Evolutionary conservation across 148 eudicot species (phyloP).

Genomic region (Beta vulgaris): DNA sequence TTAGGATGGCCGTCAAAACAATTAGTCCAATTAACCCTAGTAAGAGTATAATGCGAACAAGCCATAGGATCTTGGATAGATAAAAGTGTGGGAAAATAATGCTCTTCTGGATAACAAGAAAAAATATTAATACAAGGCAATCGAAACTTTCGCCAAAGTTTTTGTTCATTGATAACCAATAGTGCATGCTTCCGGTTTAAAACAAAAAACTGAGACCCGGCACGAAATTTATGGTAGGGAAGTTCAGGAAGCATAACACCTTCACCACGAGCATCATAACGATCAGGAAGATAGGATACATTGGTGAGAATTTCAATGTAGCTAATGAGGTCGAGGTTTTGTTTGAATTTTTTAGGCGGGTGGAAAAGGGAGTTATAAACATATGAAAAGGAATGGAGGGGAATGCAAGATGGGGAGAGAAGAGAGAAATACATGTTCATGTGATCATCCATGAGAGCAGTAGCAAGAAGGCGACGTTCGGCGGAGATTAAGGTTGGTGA

Average conservation of each 20-base stretch:
- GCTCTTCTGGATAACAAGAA: constrained; percentile 89
- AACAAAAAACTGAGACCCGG: constrained; percentile 78
- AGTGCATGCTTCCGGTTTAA: constrained; percentile 55
- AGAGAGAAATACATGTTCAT: constrained; percentile 59
- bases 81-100: constrained; percentile 73
- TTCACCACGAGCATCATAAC: constrained; percentile 66
- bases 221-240: constrained; percentile 52
- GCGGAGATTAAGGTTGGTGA: constrained; percentile 66
- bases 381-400: constrained; percentile 61
- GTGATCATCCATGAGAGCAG: constrained; percentile 61
- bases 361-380: constrained; percentile 32
- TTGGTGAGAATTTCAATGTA: constrained; percentile 57
- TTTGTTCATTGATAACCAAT: constrained; percentile 53
- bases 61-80: constrained; percentile 75
- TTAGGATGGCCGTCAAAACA: constrained; percentile 71
- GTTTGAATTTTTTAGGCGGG: background rate
- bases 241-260: constrained; percentile 74
- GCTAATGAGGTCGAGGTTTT: constrained; percentile 33
- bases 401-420: constrained; percentile 69
- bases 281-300: constrained; percentile 31
- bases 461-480: constrained; percentile 55
- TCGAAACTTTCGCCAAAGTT: constrained; percentile 70
- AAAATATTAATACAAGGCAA: constrained; percentile 48
- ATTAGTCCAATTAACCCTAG: constrained; percentile 82
- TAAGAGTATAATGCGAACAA: constrained; percentile 47